phyloP scores from a whole-genome alignment of 2,329 filamentous ascomycete genomes.

The Diplocarpon mali region DNA sequence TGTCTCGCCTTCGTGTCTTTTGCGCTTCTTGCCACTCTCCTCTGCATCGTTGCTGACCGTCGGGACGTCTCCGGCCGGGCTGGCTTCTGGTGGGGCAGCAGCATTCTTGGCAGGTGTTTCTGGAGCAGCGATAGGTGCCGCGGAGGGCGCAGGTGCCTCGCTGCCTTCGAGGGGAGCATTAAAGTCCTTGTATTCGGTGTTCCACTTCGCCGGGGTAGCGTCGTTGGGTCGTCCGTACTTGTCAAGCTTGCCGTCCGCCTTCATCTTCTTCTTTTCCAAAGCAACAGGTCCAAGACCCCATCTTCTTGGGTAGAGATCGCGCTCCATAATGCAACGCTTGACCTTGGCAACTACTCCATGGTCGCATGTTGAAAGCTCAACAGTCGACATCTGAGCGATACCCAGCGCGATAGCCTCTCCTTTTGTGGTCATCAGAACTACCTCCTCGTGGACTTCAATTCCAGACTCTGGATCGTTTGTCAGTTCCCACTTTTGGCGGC shows the following conservation, averaged over 20 bases:
- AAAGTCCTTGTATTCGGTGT: conserved; percentile 84
- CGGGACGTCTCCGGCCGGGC: conserved; percentile 33
- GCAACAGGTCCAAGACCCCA: conserved; percentile 95
- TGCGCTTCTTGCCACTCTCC: conserved; percentile 61
- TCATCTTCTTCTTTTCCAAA: conserved; percentile 98
- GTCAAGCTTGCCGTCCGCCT: conserved; percentile 94
- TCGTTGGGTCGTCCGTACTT: conserved; percentile 94
- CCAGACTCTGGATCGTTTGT: conserved; percentile 52
- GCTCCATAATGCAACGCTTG: conserved; percentile 99
- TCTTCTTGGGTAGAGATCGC: conserved; percentile 89
- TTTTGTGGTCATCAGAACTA: conserved; percentile 98
- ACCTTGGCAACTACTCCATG: conserved; percentile 98
- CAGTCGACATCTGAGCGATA: conserved; percentile 95
- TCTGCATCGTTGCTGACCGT: conserved; percentile 42
- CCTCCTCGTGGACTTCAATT: conserved; percentile 91
- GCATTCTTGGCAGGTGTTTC: conserved; percentile 29
- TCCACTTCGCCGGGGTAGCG: conserved; percentile 88
- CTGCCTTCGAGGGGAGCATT: conserved; percentile 39
- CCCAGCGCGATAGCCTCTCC: conserved; percentile 95
- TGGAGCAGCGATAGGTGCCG: conserved; percentile 28
- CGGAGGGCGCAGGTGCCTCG: conserved; percentile 13
- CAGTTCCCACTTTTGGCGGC: conserved; percentile 10
- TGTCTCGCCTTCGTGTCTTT: conserved; percentile 70
- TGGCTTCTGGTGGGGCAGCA: conserved; percentile 29
- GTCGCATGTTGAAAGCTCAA: conserved; percentile 93